Conservation (phyloP, 2,329 filamentous ascomycete genomes). For the Podosphaera leucotricha region DNA sequence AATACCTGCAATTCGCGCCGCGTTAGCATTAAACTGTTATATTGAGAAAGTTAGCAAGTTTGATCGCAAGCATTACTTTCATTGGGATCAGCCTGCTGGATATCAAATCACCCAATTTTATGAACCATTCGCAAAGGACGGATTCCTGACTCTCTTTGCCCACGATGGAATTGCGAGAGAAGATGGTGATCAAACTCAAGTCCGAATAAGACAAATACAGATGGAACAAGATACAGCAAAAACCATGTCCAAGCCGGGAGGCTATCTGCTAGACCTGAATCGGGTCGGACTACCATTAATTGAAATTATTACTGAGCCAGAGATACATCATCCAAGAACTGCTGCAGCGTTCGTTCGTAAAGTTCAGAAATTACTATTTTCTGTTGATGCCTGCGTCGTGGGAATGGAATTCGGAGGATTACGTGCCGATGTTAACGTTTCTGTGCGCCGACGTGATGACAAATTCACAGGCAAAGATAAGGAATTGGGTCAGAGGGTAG, state of each 20-base stretch:
- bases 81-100: conserved; percentile 88
- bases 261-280: conserved; percentile 77
- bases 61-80: conserved; percentile 96
- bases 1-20: conserved; percentile 74
- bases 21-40: conserved; percentile 58
- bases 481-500: conserved; percentile 63
- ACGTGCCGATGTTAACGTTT: conserved; percentile 88
- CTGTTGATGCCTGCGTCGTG: conserved; percentile 64
- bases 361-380: conserved; percentile 55
- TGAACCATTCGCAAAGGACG: conserved; percentile 43
- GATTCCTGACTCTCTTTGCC: conserved; percentile 42
- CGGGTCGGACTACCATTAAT: conserved; percentile 76
- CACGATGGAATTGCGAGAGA: conserved; percentile 60
- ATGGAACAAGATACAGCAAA: conserved; percentile 97
- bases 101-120: conserved; percentile 99
- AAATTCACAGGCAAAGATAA: conserved; percentile 27
- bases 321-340: conserved; percentile 68
- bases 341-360: conserved; percentile 79
- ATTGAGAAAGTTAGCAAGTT: conserved; percentile 61
- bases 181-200: conserved; percentile 42
- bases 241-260: conserved; percentile 54
- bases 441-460: conserved; percentile 31
- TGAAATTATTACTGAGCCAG: conserved; percentile 81
- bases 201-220: conserved; percentile 84
- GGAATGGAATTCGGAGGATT: conserved; percentile 89